Evolutionary conservation across 306 rosid species (phyloP), one percentile per base, ranked within the genome.

Genomic region (Medicago arabica): DNA sequence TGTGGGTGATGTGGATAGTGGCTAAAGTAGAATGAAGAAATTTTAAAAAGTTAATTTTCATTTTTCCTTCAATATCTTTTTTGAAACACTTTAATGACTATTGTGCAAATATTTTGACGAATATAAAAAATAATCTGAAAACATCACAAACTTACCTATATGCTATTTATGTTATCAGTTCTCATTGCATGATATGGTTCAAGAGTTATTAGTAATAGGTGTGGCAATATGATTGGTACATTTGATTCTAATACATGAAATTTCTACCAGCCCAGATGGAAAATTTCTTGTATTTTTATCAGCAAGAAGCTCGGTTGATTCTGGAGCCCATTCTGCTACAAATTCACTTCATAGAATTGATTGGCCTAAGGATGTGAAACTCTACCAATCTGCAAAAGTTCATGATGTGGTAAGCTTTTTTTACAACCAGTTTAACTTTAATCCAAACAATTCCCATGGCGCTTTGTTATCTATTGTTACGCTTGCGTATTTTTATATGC

Each of bases 331-430:
- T 81, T 81, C 77, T 73, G 91, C 96, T 17, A 95, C 99, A 70
- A 75, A 95, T 79, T 95, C 99, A 62, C 93, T 95, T 83, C 97
- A 95, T 86, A 90, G 93, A 88, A 86, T 92, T 80, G 89, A 86
- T 72, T 95, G 99, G 99, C 83, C 93, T 13, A 69, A 71, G 8
- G 89, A 92, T 79, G 66, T 75, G 53, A 63, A 78, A 55, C 70
- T 71, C 51, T 57, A 75, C 71, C 77, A 87, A 69, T 83, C 88
- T 72, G 51, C 79, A 58, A 77, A 85, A 73, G 70, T 92, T 85
- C 80, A 80, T 81, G 93, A 90, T 64, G 96, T 92, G 87, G 99
- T 95, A 80, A 83, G 86, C 21, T 77, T 54, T 21, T 18, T 57
- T 53, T 65, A 28, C 69, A 38, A 46, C 49, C 72, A 53, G 47